phyloP scores from a whole-genome alignment of 805 yeast genomes.

The Myxozyma mucilagina region DNA sequence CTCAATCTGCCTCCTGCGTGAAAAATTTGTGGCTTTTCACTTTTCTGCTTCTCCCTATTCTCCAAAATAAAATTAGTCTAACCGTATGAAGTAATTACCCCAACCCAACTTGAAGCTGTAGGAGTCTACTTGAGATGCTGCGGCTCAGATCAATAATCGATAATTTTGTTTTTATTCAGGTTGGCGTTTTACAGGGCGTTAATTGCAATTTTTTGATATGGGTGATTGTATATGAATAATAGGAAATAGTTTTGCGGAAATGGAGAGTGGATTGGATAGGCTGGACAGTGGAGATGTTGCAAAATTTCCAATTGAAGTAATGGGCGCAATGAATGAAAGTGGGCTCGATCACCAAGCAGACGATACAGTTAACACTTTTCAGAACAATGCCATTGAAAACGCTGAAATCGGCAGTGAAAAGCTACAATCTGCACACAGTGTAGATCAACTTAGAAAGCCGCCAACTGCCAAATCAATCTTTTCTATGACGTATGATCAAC shows the following conservation, averaged over 20 bases:
- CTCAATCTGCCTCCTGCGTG: neutral
- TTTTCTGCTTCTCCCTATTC: neutral
- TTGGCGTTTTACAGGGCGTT: neutral
- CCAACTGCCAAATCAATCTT: conserved; percentile 11
- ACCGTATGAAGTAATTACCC: neutral
- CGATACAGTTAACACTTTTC: too few relatives aligned
- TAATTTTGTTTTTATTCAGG: neutral
- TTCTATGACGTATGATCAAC: conserved; percentile 31
- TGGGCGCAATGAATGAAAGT: too few relatives aligned
- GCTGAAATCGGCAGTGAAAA: neutral
- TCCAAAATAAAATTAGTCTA: neutral
- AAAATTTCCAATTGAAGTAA: too few relatives aligned
- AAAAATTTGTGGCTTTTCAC: conserved; percentile 5
- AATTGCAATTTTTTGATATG: too few relatives aligned
- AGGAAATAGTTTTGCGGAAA: neutral
- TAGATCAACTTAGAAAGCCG: neutral
- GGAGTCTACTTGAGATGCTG: too few relatives aligned
- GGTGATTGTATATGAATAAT: neutral
- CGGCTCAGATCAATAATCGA: conserved; percentile 3
- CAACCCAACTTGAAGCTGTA: neutral
- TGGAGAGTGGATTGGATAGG: neutral
- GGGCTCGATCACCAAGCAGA: too few relatives aligned
- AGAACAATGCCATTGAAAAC: too few relatives aligned
- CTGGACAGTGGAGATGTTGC: neutral
- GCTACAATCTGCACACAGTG: neutral